Base-by-base conservation (phyloP, 148 eudicot genomes). In the Dianthus caryophyllus region DNA sequence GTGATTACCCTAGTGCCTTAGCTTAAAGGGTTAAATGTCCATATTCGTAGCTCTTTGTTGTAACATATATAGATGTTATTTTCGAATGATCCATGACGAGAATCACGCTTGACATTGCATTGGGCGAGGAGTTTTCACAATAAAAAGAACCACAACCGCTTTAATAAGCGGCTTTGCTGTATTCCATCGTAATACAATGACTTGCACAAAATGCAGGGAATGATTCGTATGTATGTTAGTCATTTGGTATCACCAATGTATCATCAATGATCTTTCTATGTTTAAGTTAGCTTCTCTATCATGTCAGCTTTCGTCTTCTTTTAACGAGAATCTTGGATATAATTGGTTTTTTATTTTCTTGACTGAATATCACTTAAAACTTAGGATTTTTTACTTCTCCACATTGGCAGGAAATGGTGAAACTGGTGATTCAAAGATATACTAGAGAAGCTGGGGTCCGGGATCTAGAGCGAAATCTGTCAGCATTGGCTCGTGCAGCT, bases 401-500 rank as follows among this genome's bases (percentile, higher is more conserved):
- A 24, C 55, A 9, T 52, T 80, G 73, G 74, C 72, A 95, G 99
- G 89, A 33, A 71, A 88, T 83, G 82, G 97, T 95, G 73, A 80
- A 90, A 81, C 88, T 88, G 75, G 84, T 95, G 56, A 90, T 95
- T 68, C 81, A 88, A 59, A 78, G 87, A 69, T 95, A 95, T 70
- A 95, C 97, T 54, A 88, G 99, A 76, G 99, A 95, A 88, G 99
- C 99, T 75, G 99, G 99, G 66, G 99, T 95, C 47, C 75, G 99
- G 72, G 87, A 79, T 81, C 78, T 95, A 75, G 99, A 95, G 68
- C 84, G 97, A 62, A 95, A 82, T 73, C 77, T 95, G 74, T 89
- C 99, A 74, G 85, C 97, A 52, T 82, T 95, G 80, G 99, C 99
- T 82, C 99, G 99, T 71, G 96, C 96, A 71, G 97, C 96, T 18